Evolutionary conservation across 1,284 basidiomycete genomes (phyloP).

Genomic region (Caloboletus firmus): DNA sequence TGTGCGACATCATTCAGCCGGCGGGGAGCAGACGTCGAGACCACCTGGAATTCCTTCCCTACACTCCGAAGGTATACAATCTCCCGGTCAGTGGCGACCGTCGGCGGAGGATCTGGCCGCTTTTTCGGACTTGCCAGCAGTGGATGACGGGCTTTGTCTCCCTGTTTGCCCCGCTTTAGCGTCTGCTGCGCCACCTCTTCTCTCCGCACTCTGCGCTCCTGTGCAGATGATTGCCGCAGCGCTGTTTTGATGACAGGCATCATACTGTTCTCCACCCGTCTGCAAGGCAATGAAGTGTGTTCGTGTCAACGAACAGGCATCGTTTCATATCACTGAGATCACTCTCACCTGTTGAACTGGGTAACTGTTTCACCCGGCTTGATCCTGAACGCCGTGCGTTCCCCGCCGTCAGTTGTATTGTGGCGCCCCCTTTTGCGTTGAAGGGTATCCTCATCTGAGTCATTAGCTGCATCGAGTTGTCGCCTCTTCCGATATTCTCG

Average conservation of each 20-base stretch:
- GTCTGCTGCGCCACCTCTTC: constrained; percentile 37
- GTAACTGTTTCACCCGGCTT: constrained; percentile 66
- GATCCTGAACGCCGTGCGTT: constrained; percentile 45
- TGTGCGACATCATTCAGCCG: constrained; percentile 70
- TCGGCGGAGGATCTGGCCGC: constrained; percentile 17
- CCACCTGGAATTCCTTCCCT: constrained; percentile 54
- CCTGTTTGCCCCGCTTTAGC: constrained; percentile 17
- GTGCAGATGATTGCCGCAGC: constrained; percentile 55
- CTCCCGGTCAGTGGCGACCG: constrained; percentile 2
- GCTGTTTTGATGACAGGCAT: constrained; percentile 61
- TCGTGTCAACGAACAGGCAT: constrained; percentile 8
- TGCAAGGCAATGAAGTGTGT: constrained; percentile 29
- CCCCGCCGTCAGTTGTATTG: constrained; percentile 20
- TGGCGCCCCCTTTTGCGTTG: constrained; percentile 41
- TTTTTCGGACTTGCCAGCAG: constrained; percentile 14
- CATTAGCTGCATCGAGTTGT: constrained; percentile 36
- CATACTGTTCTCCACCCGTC: constrained; percentile 72
- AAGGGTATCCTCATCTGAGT: constrained; percentile 30
- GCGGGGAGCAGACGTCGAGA: constrained; percentile 56
- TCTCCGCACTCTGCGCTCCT: constrained; percentile 47
- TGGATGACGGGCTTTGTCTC: constrained; percentile 16
- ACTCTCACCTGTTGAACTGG: constrained; percentile 68
- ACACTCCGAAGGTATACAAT: constrained; percentile 32
- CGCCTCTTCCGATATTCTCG: constrained; percentile 54
- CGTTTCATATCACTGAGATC: constrained; percentile 4